Percentiles rank a stretch among this genome's conserved stretches.
phyloP scores from a whole-genome alignment of 352 stramenopile genomes.

The Aphanomyces cochlioides region DNA sequence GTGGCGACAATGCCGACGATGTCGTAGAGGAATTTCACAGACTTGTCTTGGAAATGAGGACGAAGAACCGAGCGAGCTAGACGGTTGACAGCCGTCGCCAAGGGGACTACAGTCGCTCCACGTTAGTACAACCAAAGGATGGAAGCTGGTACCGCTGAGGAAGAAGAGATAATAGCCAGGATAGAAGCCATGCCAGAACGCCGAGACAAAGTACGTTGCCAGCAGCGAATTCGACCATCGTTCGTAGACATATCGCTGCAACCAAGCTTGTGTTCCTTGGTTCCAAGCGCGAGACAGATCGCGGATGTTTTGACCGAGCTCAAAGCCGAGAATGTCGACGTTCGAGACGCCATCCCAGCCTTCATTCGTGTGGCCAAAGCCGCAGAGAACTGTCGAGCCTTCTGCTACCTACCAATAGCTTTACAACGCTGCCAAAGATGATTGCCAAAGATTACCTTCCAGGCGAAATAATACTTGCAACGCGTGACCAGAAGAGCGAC shows the following conservation, averaged over 20 bases:
- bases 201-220: constrained; percentile 92
- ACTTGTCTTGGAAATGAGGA: constrained; percentile 44
- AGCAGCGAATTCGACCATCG: constrained; percentile 90
- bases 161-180: constrained; percentile 98
- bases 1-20: constrained; percentile 51
- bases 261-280: constrained; percentile 95
- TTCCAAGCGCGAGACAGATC: constrained; percentile 92
- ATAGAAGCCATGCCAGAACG: constrained; percentile 99
- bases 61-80: constrained; percentile 51
- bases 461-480: constrained; percentile 96
- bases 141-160: constrained; percentile 42
- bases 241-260: constrained; percentile 97
- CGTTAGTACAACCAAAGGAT: neutral
- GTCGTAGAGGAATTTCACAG: constrained; percentile 60
- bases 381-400: constrained; percentile 68
- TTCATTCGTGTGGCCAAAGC: constrained; percentile 74
- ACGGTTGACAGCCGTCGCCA: constrained; percentile 67
- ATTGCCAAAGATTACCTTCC: constrained; percentile 77
- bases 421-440: constrained; percentile 46
- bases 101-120: constrained; percentile 36
- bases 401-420: constrained; percentile 47
- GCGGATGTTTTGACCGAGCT: constrained; percentile 88
- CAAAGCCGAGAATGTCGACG: constrained; percentile 94
- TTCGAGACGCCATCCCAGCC: constrained; percentile 94
- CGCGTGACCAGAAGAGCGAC: constrained; percentile 85